Percentiles rank a stretch among this genome's conserved stretches.
Conservation (phyloP, 2,329 filamentous ascomycete genomes). For the Colletotrichum musicola region DNA sequence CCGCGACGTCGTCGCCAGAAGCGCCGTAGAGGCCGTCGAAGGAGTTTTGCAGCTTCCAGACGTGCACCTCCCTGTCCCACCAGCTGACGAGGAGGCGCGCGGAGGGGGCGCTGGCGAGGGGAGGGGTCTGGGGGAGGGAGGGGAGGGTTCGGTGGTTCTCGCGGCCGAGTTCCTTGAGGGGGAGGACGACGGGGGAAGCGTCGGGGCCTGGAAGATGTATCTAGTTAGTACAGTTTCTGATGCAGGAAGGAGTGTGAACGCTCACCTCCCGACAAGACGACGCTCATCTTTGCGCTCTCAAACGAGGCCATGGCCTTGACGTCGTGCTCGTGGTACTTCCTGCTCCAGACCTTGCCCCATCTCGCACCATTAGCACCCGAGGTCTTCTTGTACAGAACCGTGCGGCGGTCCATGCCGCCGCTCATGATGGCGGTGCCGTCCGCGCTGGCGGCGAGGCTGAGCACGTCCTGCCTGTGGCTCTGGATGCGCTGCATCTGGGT, state of each 20-base stretch:
- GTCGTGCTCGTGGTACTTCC: conserved; percentile 91
- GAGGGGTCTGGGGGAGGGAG: conserved; percentile 83
- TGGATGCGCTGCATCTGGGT: conserved; percentile 88
- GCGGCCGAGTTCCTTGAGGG: conserved; percentile 78
- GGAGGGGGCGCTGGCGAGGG: conserved; percentile 78
- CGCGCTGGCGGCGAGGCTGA: conserved; percentile 85
- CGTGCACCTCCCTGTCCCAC: conserved; percentile 89
- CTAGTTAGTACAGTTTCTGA: too few relatives aligned
- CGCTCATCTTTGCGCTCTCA: conserved; percentile 84
- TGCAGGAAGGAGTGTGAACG: too few relatives aligned
- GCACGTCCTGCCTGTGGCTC: conserved; percentile 88
- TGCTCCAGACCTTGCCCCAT: conserved; percentile 90
- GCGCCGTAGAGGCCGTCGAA: conserved; percentile 60
- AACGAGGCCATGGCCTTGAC: conserved; percentile 95
- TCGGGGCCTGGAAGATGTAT: conserved; percentile 75
- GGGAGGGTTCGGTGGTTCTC: conserved; percentile 87
- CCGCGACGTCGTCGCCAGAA: conserved; percentile 50
- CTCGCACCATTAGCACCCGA: conserved; percentile 67
- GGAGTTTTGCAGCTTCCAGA: conserved; percentile 75
- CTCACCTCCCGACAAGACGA: conserved; percentile 90
- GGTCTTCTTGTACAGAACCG: conserved; percentile 82
- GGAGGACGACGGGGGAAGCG: conserved; percentile 83
- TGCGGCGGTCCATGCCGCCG: conserved; percentile 91
- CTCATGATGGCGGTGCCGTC: conserved; percentile 88
- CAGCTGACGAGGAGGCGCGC: conserved; percentile 86